Conservation (phyloP, 2,329 filamentous ascomycete genomes). For the Penicillium sp. region DNA sequence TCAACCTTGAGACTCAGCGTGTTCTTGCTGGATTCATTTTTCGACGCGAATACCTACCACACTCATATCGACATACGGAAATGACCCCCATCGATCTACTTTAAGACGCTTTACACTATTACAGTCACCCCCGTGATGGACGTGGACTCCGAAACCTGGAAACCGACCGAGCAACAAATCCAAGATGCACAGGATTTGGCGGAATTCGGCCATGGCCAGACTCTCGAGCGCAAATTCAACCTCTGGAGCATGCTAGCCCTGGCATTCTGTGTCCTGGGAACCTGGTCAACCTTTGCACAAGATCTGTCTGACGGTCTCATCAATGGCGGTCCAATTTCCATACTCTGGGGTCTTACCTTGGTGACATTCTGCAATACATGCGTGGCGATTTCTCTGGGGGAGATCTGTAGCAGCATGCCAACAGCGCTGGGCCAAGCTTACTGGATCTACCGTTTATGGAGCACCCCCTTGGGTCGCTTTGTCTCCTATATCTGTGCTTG, state of each 20-base stretch:
- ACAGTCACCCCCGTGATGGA: conserved; percentile 15
- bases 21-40: not conserved
- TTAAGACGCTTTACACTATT: not conserved
- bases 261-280: conserved; percentile 60
- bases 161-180: conserved; percentile 32
- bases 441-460: conserved; percentile 55
- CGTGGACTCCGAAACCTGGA: conserved; percentile 18
- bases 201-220: conserved; percentile 47
- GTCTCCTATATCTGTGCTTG: conserved; percentile 61
- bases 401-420: conserved; percentile 62
- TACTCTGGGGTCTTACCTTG: conserved; percentile 59
- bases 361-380: conserved; percentile 58
- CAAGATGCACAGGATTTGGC: conserved; percentile 48
- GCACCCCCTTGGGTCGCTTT: conserved; percentile 50
- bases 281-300: conserved; percentile 63
- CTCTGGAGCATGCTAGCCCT: conserved; percentile 61
- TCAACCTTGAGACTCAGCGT: not conserved
- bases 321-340: conserved; percentile 58
- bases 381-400: conserved; percentile 59
- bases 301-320: conserved; percentile 55
- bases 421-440: conserved; percentile 64
- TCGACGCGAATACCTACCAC: not conserved
- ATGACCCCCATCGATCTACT: conserved; percentile 10
- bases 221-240: conserved; percentile 54
- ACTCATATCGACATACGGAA: conserved; percentile 9